Evolutionary conservation across 495 filamentous ascomycete genomes (phyloP), one percentile per base, ranked within the genome.

Genomic region (Penicillium riverlandense): DNA sequence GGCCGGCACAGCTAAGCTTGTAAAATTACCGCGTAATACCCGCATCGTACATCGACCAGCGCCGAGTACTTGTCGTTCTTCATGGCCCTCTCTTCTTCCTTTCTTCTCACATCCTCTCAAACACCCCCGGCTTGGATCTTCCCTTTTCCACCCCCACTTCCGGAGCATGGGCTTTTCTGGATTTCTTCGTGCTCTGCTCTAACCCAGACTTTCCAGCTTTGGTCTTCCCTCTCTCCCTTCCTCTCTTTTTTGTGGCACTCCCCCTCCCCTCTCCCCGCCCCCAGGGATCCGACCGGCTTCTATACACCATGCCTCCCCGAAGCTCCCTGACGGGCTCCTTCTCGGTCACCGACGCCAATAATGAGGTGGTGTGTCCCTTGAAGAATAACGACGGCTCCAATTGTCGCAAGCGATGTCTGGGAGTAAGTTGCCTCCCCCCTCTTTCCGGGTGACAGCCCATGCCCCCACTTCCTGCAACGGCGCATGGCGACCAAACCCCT

Each of bases 381-480:
- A 83, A 82, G 58, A 96, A 96, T 63, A 89, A 95, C 48, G 92
- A 98, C 79, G 88, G 89, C 55, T 95, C 92, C 54, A 89, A 84
- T 72, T 98, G 92, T 77, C 86, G 92, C 61, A 98, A 98, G 74
- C 79, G 92, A 73, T 98, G 92, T 67, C 77, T 92, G 58, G 92
- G 92, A 66, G 92, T 97, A 72, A 87, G 91, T 87, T 46, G 45
- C 46, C 11, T 37, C 29, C 29, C 33, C 44, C 33, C 40, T 50
- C 48, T 47, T 47, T 49, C 12, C 37, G 11, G 12, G 16, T 16
- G 32, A 30, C 13, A 28, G 15, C 15, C 35, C 29, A 34, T 35
- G 29, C 29, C 38, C 49, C 45, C 40, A 40, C 52, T 45, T 54
- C 40, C 7, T 37, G 29, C 15, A 28, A 11, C 32, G 14, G 22